phyloP scores from a whole-genome alignment of 768 basidiomycete genomes.

The Boletus fagicola region DNA sequence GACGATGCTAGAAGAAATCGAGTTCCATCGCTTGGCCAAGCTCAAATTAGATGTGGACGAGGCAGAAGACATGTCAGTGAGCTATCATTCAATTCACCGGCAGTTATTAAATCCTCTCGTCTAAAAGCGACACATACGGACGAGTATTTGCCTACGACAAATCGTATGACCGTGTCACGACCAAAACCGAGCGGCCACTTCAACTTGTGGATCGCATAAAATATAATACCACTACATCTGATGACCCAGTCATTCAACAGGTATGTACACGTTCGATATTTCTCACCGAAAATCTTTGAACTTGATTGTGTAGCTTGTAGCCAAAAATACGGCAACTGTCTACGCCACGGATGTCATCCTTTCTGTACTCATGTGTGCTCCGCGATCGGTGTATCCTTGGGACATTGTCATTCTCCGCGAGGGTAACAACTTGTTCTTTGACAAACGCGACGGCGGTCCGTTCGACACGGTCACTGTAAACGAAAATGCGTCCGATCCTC shows the following conservation, averaged over 20 bases:
- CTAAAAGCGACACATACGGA: constrained; percentile 75
- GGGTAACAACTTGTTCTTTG: constrained; percentile 90
- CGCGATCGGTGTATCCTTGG: constrained; percentile 96
- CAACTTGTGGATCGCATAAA: constrained; percentile 93
- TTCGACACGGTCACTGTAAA: constrained; percentile 98
- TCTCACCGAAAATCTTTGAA: constrained; percentile 4
- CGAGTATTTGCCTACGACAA: constrained; percentile 93
- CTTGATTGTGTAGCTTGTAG: constrained; percentile 57
- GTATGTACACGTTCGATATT: constrained; percentile 39
- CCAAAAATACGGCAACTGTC: constrained; percentile 77
- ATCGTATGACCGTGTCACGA: constrained; percentile 91
- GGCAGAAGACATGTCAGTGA: constrained; percentile 79
- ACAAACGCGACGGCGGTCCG: constrained; percentile 96
- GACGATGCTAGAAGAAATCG: constrained; percentile 96
- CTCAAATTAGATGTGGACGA: constrained; percentile 92
- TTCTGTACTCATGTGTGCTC: constrained; percentile 92
- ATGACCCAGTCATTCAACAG: constrained; percentile 95
- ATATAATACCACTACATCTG: constrained; percentile 97
- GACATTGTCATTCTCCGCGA: constrained; percentile 95
- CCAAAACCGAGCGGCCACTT: constrained; percentile 87
- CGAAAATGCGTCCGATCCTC: constrained; percentile 96
- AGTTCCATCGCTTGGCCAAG: constrained; percentile 90
- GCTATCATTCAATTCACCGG: neutral
- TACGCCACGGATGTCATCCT: constrained; percentile 96
- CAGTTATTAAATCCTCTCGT: constrained; percentile 8